Percentiles rank a stretch among this genome's conserved stretches.
Conservation (phyloP, 371 early-diverging fungal species). For the Phascolomyces articulosus region DNA sequence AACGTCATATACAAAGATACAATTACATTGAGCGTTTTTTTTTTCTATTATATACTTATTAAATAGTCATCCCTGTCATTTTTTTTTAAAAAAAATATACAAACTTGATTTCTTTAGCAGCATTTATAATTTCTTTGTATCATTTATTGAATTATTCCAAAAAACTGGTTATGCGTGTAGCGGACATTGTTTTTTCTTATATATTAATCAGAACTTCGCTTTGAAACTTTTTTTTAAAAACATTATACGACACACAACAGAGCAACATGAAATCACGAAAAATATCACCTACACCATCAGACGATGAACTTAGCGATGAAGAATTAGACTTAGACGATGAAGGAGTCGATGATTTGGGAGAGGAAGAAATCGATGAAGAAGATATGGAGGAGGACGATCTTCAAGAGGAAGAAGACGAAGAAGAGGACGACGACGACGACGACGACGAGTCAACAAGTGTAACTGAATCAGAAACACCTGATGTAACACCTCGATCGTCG, state of each 20-base stretch:
- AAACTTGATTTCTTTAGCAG: not conserved
- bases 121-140: not conserved
- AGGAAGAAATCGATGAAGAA: slow-evolving; percentile 23
- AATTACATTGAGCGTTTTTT: no score
- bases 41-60: no score
- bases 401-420: no score
- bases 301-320: slow-evolving; percentile 15
- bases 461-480: not conserved
- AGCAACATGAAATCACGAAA: not conserved
- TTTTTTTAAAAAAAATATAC: no score
- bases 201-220: no score
- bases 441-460: slow-evolving; percentile 19
- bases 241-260: no score
- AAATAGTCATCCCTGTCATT: no score
- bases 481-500: not conserved
- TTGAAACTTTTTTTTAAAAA: no score
- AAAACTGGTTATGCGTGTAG: no score
- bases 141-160: no score
- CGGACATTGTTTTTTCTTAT: no score
- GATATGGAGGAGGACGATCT: slow-evolving; percentile 19
- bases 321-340: slow-evolving; percentile 11
- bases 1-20: no score
- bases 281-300: slow-evolving; percentile 6
- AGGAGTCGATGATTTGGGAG: slow-evolving; percentile 19
- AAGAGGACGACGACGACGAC: slow-evolving; percentile 1